Percentiles rank a stretch among this genome's conserved stretches.
Conservation (phyloP, 2,329 filamentous ascomycete genomes). For the Phyllosticta capitalensis region DNA sequence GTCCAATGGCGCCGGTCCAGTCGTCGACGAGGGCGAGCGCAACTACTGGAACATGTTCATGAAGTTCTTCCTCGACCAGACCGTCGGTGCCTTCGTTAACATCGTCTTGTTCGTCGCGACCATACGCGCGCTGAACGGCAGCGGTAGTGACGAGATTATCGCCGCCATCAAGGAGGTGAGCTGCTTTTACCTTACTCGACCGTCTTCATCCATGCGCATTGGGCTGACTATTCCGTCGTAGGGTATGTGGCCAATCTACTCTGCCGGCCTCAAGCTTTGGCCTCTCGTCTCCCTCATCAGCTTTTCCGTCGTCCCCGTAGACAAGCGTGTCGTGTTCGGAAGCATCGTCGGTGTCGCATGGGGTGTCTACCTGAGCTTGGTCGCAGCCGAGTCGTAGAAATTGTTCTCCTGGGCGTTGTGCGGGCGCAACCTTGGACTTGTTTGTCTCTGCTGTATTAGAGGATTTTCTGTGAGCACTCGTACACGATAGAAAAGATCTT, state of each 20-base stretch:
- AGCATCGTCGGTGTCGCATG: slow-evolving; percentile 62
- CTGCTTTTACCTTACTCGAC: neutral
- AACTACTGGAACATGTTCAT: slow-evolving; percentile 50
- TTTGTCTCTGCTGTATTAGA: neutral
- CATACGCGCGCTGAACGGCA: slow-evolving; percentile 40
- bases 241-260: slow-evolving; percentile 47
- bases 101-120: slow-evolving; percentile 54
- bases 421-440: neutral
- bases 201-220: neutral
- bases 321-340: slow-evolving; percentile 61
- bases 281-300: slow-evolving; percentile 60
- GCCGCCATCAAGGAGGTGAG: slow-evolving; percentile 15
- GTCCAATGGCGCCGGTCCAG: slow-evolving; percentile 13
- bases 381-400: neutral
- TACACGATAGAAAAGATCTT: neutral
- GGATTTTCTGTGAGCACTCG: neutral
- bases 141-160: slow-evolving; percentile 10
- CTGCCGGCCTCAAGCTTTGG: slow-evolving; percentile 64
- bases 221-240: slow-evolving; percentile 15
- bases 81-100: slow-evolving; percentile 55
- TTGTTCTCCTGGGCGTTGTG: neutral
- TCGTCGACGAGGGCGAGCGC: slow-evolving; percentile 36
- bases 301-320: slow-evolving; percentile 62
- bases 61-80: slow-evolving; percentile 63
- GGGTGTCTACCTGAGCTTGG: slow-evolving; percentile 54